Base-by-base conservation (phyloP, 1,139 yeast genomes). In the Protomyces inundatus region DNA sequence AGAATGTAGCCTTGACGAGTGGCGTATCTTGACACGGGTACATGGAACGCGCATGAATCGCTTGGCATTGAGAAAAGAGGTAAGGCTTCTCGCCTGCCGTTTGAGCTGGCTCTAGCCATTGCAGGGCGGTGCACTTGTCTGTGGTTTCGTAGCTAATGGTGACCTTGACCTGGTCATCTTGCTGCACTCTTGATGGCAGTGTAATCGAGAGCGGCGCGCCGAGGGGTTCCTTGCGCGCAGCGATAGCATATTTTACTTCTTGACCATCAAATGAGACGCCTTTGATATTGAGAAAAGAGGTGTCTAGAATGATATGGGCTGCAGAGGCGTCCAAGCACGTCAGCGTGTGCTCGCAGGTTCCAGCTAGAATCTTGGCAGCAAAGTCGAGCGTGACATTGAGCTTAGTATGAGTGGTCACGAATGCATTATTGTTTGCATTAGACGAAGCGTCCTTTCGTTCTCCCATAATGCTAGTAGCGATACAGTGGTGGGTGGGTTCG, bases 21-120 rank as follows among this genome's bases (percentile, higher is more conserved):
- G 97, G 97, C 0, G 97, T 90, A 74, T 90, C 97, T 73, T 90
- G 90, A 71, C 91, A 88, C 1, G 97, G 97, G 77, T 87, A 86
- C 70, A 90, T 80, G 33, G 95, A 84, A 73, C 97, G 81, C 30
- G 96, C 95, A 72, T 90, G 97, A 68, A 88, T 89, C 42, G 97
- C 90, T 77, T 90, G 96, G 73, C 95, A 84, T 75, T 90, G 97
- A 36, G 96, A 88, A 74, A 90, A 90, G 70, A 90, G 80, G 74
- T 89, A 88, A 2, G 95, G 95, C 50, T 76, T 77, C 69, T 83
- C 81, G 37, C 93, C 95, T 61, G 86, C 86, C n/a, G 96, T 88
- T 70, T 86, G 89, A 63, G 82, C 85, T 51, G 87, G 86, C 56
- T 82, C 84, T 67, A 90, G 78, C 84, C 95, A 90, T 75, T 90